These are phyloP conservation scores for Xerophyta viscosa DNA, from an alignment of 106 monocot genomes.

Conservation along the genomic window DNA sequence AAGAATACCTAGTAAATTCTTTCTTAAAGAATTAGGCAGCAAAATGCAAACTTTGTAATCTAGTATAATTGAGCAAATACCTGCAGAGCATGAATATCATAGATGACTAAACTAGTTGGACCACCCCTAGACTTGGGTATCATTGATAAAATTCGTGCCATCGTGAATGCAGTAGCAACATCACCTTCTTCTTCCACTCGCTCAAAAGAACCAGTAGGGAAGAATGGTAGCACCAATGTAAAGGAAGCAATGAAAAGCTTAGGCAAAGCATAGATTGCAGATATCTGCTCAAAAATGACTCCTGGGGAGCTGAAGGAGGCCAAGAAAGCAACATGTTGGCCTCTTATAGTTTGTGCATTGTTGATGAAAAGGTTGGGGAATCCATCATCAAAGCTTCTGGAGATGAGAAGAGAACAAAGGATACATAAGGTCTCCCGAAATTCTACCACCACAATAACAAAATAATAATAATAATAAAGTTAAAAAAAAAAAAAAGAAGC, in stretches of 20 bases:
- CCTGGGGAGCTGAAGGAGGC: constrained; percentile 89
- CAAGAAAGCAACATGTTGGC: constrained; percentile 92
- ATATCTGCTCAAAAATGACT: constrained; percentile 94
- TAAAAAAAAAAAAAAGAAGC: no score
- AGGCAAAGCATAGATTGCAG: constrained; percentile 92
- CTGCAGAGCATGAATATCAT: constrained; percentile 95
- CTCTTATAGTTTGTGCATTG: constrained; percentile 85
- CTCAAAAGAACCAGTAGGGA: constrained; percentile 96
- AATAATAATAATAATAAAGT: neutral
- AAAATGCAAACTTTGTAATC: no score
- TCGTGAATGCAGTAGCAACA: constrained; percentile 59
- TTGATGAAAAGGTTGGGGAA: constrained; percentile 97
- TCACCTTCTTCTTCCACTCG: constrained; percentile 70
- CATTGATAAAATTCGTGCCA: constrained; percentile 87
- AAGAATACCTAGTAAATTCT: neutral
- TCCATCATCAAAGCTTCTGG: constrained; percentile 91
- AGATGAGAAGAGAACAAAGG: neutral
- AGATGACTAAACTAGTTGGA: constrained; percentile 85
- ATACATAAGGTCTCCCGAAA: neutral
- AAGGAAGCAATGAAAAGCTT: constrained; percentile 89
- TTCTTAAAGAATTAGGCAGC: neutral
- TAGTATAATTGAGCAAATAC: no score
- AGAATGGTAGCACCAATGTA: constrained; percentile 87
- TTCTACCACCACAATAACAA: neutral
- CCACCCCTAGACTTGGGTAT: constrained; percentile 95